phyloP scores from a whole-genome alignment of 345 rosid genomes.

The Moricandia arvensis region DNA sequence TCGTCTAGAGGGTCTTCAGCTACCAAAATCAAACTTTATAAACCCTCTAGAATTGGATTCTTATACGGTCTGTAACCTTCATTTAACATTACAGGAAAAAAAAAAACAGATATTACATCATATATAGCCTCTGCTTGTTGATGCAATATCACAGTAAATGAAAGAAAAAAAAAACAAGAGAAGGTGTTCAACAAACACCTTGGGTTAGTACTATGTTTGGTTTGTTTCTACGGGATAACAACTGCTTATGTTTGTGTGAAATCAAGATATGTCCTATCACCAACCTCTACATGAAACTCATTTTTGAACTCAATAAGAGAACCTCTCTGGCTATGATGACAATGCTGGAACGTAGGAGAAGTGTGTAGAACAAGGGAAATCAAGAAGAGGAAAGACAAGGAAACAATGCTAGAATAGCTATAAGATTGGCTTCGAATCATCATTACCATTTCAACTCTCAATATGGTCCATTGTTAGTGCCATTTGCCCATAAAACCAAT shows the following conservation, averaged over 20 bases:
- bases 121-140: conserved; percentile 57
- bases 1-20: not conserved
- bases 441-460: not conserved
- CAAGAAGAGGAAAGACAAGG: not conserved
- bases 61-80: conserved; percentile 72
- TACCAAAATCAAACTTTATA: not conserved
- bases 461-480: not conserved
- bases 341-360: not conserved
- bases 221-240: too few species aligned
- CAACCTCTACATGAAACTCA: not conserved
- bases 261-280: not conserved
- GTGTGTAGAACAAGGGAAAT: not conserved
- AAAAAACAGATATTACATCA: conserved; percentile 49
- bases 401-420: not conserved
- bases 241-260: not conserved
- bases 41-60: conserved; percentile 37
- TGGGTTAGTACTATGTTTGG: not conserved
- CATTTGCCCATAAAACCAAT: not conserved
- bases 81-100: conserved; percentile 21
- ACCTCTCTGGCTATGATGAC: not conserved
- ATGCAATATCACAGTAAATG: conserved; percentile 45
- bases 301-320: not conserved
- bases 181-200: not conserved
- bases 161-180: not conserved
- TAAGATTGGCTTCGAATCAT: not conserved